Base-by-base conservation (phyloP, 1,139 yeast genomes). In the Pichia sp. region DNA sequence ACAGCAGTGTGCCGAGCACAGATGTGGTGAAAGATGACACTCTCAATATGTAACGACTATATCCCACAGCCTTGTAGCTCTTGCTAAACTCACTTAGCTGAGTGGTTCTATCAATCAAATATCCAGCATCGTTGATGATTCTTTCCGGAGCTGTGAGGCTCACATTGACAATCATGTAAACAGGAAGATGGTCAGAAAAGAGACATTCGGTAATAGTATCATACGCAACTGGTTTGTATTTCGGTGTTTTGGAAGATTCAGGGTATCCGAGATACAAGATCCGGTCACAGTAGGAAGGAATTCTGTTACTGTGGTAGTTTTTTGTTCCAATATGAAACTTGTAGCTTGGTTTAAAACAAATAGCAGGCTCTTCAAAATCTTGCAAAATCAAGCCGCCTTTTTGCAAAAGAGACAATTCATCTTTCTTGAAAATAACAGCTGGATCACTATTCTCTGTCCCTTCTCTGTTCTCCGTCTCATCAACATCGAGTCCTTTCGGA, bases 241-340 rank as follows among this genome's bases (percentile, higher is more conserved):
- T 15, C 8, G 31, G 38, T 11, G 23, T 4, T 16, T 38, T 44
- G 2, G 43, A 19, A 19, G n/a, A 63, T 1, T 56, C 53, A 2
- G 59, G 60, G 15, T 84, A 83, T 0, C 76, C 68, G 56, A 80
- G 79, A 63, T 73, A 88, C 47, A 90, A 67, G 3, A 90, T 80
- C 52, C 97, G 72, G 67, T 90, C 97, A 68, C 97, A 90, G 96
- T 96, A 90, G 3, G 96, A 85, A 0, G 97, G 95, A 1, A 75
- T 74, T 56, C 97, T 72, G 60, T 82, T 84, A 4, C 69, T 52
- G 59, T 81, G 79, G 67, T 80, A 87, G n/a, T 72, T 71, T 7
- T 75, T 75, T 0, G 81, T 76, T 19, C 80, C 79, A 3, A 76
- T 58, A 51, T 70, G 68, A 65, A 74, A 87, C 70, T 90, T 90